These are phyloP conservation scores for Ustilago tritici DNA, from an alignment of 1,284 basidiomycete species.

Conservation along the genomic window DNA sequence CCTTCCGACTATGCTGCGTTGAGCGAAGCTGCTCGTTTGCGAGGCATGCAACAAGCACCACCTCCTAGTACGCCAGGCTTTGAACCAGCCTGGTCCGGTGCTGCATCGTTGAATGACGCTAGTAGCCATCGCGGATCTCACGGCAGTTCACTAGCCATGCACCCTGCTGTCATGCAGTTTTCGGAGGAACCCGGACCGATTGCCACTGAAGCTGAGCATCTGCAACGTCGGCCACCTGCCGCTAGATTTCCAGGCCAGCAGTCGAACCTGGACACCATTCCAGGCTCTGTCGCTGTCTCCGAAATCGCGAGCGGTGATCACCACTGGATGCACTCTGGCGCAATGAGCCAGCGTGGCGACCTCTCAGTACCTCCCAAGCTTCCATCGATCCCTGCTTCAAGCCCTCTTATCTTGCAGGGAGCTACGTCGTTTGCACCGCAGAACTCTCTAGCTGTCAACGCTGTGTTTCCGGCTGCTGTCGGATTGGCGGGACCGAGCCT, in stretches of 20 bases:
- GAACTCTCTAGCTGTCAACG: not conserved
- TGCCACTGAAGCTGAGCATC: slow-evolving; percentile 12
- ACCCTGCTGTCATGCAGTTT: slow-evolving; percentile 6
- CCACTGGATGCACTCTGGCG: slow-evolving; percentile 26
- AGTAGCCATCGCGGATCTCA: slow-evolving; percentile 29
- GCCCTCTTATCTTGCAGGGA: slow-evolving; percentile 29
- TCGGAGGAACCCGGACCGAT: slow-evolving; percentile 12
- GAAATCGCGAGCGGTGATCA: slow-evolving; percentile 29
- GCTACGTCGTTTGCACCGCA: slow-evolving; percentile 15
- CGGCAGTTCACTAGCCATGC: slow-evolving; percentile 18
- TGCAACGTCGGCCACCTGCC: slow-evolving; percentile 19
- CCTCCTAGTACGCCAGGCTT: not conserved
- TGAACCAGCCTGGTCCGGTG: slow-evolving; percentile 17
- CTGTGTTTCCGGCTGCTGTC: not conserved
- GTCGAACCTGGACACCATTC: slow-evolving; percentile 30
- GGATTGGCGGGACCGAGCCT: not conserved
- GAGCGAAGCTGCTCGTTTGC: slow-evolving; percentile 28
- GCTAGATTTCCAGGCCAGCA: slow-evolving; percentile 20
- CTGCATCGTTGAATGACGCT: slow-evolving; percentile 10
- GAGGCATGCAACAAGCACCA: slow-evolving; percentile 10
- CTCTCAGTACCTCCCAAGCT: slow-evolving; percentile 24
- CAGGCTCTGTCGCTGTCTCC: slow-evolving; percentile 32
- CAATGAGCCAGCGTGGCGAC: slow-evolving; percentile 1
- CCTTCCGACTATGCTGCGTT: slow-evolving; percentile 24
- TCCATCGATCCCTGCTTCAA: slow-evolving; percentile 33